These are phyloP conservation scores for Boletus insuetus DNA, from an alignment of 768 basidiomycete species.

Conservation along the genomic window DNA sequence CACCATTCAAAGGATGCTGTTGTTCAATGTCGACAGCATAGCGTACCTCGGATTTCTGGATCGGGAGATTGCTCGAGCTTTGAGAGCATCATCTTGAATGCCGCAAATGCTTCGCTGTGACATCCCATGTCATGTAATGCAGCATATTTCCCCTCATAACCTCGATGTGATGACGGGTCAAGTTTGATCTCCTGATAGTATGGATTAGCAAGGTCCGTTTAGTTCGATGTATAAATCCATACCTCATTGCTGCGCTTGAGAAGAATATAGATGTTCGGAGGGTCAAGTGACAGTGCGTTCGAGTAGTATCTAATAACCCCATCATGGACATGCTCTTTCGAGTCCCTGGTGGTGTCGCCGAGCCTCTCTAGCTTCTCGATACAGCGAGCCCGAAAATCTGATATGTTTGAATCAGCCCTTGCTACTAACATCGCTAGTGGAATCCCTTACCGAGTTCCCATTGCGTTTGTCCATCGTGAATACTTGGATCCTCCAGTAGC, in stretches of 20 bases:
- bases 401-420: background rate
- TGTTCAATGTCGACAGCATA: too few relatives aligned
- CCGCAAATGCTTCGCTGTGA: background rate
- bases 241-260: constrained; percentile 5
- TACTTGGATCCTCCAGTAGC: background rate
- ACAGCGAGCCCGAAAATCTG: constrained; percentile 4
- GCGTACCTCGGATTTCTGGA: too few relatives aligned
- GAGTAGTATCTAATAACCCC: constrained; percentile 1
- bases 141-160: background rate
- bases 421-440: background rate
- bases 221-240: background rate
- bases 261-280: background rate
- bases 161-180: background rate
- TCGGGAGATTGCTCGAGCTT: background rate
- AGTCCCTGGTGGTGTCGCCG: background rate
- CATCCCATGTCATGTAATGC: background rate
- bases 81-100: background rate
- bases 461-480: background rate
- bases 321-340: background rate
- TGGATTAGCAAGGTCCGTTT: background rate
- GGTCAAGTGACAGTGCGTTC: background rate
- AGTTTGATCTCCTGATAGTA: background rate
- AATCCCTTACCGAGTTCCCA: background rate
- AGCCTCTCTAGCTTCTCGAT: background rate
- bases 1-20: too few relatives aligned